These are phyloP conservation scores for Cladophialophora yegresii DNA, from an alignment of 2,329 filamentous ascomycete species.

Conservation along the genomic window DNA sequence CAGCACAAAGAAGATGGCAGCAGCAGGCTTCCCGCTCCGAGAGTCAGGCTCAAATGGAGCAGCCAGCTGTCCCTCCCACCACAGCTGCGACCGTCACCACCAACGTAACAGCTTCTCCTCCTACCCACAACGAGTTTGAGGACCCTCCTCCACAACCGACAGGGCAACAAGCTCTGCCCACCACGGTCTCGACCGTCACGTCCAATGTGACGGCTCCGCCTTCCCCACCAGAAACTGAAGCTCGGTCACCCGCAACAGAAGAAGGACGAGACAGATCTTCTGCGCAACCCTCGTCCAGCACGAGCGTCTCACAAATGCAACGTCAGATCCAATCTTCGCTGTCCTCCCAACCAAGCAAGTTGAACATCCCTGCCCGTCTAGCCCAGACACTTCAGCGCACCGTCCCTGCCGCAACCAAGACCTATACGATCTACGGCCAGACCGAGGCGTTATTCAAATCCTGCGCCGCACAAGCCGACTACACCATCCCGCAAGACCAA, in stretches of 20 bases:
- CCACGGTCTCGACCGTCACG: slow-evolving; percentile 10
- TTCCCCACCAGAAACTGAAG: neutral
- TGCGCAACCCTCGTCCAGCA: slow-evolving; percentile 4
- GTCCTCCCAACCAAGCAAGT: slow-evolving; percentile 9
- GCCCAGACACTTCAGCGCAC: slow-evolving; percentile 39
- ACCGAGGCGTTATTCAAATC: slow-evolving; percentile 77
- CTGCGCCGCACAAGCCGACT: slow-evolving; percentile 72
- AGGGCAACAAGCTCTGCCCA: neutral
- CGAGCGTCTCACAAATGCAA: slow-evolving; percentile 28
- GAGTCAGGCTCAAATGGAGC: neutral
- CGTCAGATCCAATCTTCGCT: slow-evolving; percentile 23
- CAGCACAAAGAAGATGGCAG: slow-evolving; percentile 11
- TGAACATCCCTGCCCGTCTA: slow-evolving; percentile 23
- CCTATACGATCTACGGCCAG: slow-evolving; percentile 76
- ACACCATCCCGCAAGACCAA: slow-evolving; percentile 70
- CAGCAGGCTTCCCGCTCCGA: slow-evolving; percentile 10
- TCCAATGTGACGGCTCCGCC: slow-evolving; percentile 15
- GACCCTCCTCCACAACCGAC: neutral
- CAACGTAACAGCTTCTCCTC: slow-evolving; percentile 23
- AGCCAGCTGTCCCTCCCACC: slow-evolving; percentile 16
- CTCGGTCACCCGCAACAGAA: neutral
- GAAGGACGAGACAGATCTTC: slow-evolving; percentile 15
- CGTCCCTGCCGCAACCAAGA: slow-evolving; percentile 55
- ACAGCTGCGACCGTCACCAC: slow-evolving; percentile 25
- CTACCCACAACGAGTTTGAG: slow-evolving; percentile 8